A percentile compares a stretch with the other conserved stretches of the same genome.
These are phyloP conservation scores for Ogataea hybrid DNA, from an alignment of 1,139 yeast genomes.

Conservation along the genomic window DNA sequence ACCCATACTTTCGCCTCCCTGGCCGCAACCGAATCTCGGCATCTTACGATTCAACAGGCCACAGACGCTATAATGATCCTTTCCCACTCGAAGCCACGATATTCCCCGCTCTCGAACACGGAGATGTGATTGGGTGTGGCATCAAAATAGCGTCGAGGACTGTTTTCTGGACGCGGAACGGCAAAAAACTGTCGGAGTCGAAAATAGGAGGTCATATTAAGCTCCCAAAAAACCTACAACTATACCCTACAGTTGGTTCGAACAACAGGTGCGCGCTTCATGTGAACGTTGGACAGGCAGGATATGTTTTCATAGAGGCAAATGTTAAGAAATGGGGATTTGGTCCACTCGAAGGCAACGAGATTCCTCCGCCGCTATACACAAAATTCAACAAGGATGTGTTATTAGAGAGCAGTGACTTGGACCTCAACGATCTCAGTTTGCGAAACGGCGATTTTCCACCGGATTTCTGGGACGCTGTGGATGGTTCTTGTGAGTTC, in stretches of 20 bases:
- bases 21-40: slow-evolving; percentile 53
- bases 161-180: slow-evolving; percentile 66
- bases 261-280: slow-evolving; percentile 51
- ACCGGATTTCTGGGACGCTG: slow-evolving; percentile 43
- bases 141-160: slow-evolving; percentile 60
- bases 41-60: slow-evolving; percentile 51
- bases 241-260: slow-evolving; percentile 53
- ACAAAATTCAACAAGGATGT: slow-evolving; percentile 54
- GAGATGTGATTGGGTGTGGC: slow-evolving; percentile 70
- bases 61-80: slow-evolving; percentile 51
- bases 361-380: slow-evolving; percentile 64
- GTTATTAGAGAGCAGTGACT: slow-evolving; percentile 51
- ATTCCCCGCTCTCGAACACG: slow-evolving; percentile 49
- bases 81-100: slow-evolving; percentile 39
- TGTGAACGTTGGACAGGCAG: slow-evolving; percentile 57
- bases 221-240: slow-evolving; percentile 33
- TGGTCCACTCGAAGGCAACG: slow-evolving; percentile 57
- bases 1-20: slow-evolving; percentile 59
- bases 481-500: slow-evolving; percentile 26
- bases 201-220: slow-evolving; percentile 68
- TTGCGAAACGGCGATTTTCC: slow-evolving; percentile 52
- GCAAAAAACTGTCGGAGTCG: slow-evolving; percentile 65
- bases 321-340: slow-evolving; percentile 66
- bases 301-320: slow-evolving; percentile 57
- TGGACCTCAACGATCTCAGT: slow-evolving; percentile 48